These are phyloP conservation scores for Trichoderma endophyticum DNA, from an alignment of 2,329 filamentous ascomycete species.

Conservation along the genomic window DNA sequence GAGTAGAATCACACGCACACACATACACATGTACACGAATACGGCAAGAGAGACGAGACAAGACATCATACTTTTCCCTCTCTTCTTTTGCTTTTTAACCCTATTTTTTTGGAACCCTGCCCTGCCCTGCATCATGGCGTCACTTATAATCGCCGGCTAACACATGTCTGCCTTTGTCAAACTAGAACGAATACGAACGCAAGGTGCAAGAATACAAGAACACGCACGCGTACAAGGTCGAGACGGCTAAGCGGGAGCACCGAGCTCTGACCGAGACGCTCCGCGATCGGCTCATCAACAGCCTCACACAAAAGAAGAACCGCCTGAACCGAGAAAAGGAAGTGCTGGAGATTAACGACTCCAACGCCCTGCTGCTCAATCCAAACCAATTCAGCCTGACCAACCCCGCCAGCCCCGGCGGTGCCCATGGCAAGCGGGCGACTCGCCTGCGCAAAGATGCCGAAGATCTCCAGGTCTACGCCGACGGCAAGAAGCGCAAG, in stretches of 20 bases:
- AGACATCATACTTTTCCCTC: neutral
- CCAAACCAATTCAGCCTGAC: slow-evolving; percentile 66
- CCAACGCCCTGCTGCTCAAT: slow-evolving; percentile 62
- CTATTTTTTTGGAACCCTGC: neutral
- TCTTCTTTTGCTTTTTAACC: neutral
- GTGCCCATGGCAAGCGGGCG: slow-evolving; percentile 60
- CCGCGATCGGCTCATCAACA: slow-evolving; percentile 65
- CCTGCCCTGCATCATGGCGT: neutral
- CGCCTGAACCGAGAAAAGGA: slow-evolving; percentile 65
- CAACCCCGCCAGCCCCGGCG: slow-evolving; percentile 62
- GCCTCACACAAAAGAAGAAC: slow-evolving; percentile 61
- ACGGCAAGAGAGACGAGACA: neutral
- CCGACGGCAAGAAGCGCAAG: slow-evolving; percentile 61
- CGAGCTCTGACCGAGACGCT: slow-evolving; percentile 57
- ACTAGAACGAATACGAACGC: slow-evolving; percentile 60
- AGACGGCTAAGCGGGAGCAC: slow-evolving; percentile 62
- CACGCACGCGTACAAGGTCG: slow-evolving; percentile 58
- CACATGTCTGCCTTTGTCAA: neutral
- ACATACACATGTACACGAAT: neutral
- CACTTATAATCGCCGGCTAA: slow-evolving; percentile 5
- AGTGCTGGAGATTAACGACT: slow-evolving; percentile 64
- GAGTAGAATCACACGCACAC: slow-evolving; percentile 23
- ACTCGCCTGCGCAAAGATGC: slow-evolving; percentile 59
- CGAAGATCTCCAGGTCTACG: slow-evolving; percentile 55
- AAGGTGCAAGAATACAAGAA: slow-evolving; percentile 58